Evolutionary conservation across 1,139 yeast genomes (phyloP).

Genomic region (Citeromyces hawaiiensis): DNA sequence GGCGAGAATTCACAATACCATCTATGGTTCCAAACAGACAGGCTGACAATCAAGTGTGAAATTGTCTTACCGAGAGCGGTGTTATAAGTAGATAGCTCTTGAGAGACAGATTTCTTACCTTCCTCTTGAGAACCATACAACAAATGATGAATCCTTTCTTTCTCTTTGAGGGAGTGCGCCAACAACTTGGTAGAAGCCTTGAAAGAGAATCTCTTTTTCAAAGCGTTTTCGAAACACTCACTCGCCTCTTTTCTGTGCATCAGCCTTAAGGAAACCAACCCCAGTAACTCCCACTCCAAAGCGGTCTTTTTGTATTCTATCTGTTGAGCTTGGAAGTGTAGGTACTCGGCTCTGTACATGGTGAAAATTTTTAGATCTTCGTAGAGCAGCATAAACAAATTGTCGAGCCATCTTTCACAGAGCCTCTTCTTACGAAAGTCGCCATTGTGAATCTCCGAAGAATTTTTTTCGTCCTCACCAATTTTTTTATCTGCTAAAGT

Average conservation of each 20-base stretch:
- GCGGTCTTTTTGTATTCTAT: slow-evolving; percentile 41
- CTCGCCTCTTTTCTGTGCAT: slow-evolving; percentile 46
- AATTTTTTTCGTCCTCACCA: slow-evolving; percentile 3
- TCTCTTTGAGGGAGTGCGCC: slow-evolving; percentile 38
- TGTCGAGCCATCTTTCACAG: slow-evolving; percentile 54
- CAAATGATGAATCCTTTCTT: slow-evolving; percentile 12
- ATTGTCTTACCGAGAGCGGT: slow-evolving; percentile 30
- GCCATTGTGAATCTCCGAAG: slow-evolving; percentile 1
- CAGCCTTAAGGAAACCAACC: slow-evolving; percentile 36
- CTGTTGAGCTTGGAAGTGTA: slow-evolving; percentile 39
- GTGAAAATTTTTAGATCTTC: slow-evolving; percentile 48
- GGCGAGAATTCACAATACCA: slow-evolving; percentile 94
- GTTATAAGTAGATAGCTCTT: slow-evolving; percentile 4
- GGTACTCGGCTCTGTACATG: slow-evolving; percentile 42
- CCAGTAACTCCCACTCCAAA: slow-evolving; percentile 48
- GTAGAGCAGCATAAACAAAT: slow-evolving; percentile 43
- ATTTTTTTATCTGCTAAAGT: neutral
- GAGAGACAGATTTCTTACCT: slow-evolving; percentile 7
- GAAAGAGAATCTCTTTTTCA: slow-evolving; percentile 54
- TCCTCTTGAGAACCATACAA: slow-evolving; percentile 4
- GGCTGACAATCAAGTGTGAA: slow-evolving; percentile 58
- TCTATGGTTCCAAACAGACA: slow-evolving; percentile 91
- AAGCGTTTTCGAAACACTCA: slow-evolving; percentile 48
- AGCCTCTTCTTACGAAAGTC: slow-evolving; percentile 40
- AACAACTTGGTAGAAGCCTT: slow-evolving; percentile 67